These are phyloP conservation scores for Cerioporus squamosus DNA, from an alignment of 1,284 basidiomycete species.

Conservation along the genomic window DNA sequence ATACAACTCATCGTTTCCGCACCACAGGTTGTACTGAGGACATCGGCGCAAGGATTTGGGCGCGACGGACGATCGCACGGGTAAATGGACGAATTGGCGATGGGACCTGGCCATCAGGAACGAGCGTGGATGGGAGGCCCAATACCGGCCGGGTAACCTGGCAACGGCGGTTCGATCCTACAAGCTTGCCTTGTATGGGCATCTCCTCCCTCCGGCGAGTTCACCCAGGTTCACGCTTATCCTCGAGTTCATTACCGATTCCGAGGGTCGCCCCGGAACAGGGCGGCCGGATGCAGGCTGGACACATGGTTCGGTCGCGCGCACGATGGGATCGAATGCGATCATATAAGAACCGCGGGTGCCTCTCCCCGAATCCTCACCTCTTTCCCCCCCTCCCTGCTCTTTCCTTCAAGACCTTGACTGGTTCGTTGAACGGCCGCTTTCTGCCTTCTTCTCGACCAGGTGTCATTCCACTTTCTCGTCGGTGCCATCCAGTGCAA, in stretches of 20 bases:
- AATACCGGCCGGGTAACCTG: slow-evolving; percentile 9
- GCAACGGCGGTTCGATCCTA: slow-evolving; percentile 18
- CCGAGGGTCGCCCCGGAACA: not conserved
- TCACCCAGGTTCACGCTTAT: not conserved
- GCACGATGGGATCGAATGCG: not conserved
- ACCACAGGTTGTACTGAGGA: too few species aligned
- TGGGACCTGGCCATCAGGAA: slow-evolving; percentile 16
- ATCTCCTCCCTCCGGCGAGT: not conserved
- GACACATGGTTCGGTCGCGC: slow-evolving; percentile 1
- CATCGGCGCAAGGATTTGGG: too few species aligned
- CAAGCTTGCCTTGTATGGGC: slow-evolving; percentile 4
- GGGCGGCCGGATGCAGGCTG: not conserved
- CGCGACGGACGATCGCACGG: not conserved
- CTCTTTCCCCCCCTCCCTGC: slow-evolving; percentile 28
- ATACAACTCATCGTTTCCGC: too few species aligned
- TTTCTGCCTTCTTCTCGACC: slow-evolving; percentile 47
- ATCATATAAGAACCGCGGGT: slow-evolving; percentile 12
- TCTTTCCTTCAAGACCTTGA: slow-evolving; percentile 31
- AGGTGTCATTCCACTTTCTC: slow-evolving; percentile 47
- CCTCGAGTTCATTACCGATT: not conserved
- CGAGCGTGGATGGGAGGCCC: slow-evolving; percentile 5
- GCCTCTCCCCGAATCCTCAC: not conserved
- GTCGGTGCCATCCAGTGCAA: slow-evolving; percentile 34
- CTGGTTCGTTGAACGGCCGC: slow-evolving; percentile 55
- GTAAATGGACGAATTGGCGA: slow-evolving; percentile 9